Evolutionary conservation across 495 filamentous ascomycete species (phyloP).

Genomic region (Aspergillus kassunensis): DNA sequence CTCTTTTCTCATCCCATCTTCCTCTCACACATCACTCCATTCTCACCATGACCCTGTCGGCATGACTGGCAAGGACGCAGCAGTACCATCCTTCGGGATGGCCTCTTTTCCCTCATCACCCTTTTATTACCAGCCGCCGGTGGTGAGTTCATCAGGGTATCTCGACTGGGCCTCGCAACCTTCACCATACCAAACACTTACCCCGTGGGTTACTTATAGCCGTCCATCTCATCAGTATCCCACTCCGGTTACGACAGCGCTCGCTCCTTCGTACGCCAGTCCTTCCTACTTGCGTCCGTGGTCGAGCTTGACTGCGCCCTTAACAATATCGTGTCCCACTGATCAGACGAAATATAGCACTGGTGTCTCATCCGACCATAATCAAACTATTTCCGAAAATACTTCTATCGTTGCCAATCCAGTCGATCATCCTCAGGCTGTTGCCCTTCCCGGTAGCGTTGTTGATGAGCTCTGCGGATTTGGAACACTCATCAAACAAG

Average conservation of each 20-base stretch:
- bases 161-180: not conserved
- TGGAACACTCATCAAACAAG: not conserved
- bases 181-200: not conserved
- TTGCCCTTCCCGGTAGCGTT: not conserved
- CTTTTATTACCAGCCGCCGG: not conserved
- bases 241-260: not conserved
- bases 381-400: not conserved
- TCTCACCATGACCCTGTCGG: not conserved
- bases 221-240: not conserved
- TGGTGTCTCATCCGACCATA: not conserved
- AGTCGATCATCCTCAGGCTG: too few relatives aligned
- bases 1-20: not conserved
- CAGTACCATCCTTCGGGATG: not conserved
- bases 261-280: not conserved
- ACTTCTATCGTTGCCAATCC: too few relatives aligned
- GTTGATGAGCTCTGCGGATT: too few relatives aligned
- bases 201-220: conserved; percentile 1
- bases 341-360: too few relatives aligned
- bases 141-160: not conserved
- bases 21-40: not conserved
- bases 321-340: too few relatives aligned
- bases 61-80: not conserved
- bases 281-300: not conserved
- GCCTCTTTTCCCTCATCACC: not conserved
- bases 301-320: too few relatives aligned